Evolutionary conservation across 768 basidiomycete genomes (phyloP).

Genomic region (Leccinum pellstonianum): DNA sequence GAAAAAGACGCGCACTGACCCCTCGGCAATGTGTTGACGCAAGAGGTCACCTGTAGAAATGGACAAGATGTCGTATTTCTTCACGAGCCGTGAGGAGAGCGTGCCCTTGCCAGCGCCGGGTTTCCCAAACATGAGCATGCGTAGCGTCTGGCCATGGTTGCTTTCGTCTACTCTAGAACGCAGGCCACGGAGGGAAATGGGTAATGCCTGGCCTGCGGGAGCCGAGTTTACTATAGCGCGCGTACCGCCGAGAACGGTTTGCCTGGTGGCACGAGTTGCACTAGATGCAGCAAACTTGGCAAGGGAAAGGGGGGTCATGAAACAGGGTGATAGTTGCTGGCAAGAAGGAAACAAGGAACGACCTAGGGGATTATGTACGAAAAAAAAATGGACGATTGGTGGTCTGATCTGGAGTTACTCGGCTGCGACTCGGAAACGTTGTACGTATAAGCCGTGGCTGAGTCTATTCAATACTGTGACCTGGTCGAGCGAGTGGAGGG

Average conservation of each 20-base stretch:
- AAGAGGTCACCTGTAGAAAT: slow-evolving; percentile 85
- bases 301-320: slow-evolving; percentile 21
- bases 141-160: slow-evolving; percentile 30
- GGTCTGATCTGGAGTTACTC: slow-evolving; percentile 4
- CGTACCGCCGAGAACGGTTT: slow-evolving; percentile 15
- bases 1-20: slow-evolving; percentile 14
- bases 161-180: slow-evolving; percentile 30
- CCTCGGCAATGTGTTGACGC: slow-evolving; percentile 76
- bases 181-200: slow-evolving; percentile 49
- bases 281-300: slow-evolving; percentile 11
- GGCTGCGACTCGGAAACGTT: slow-evolving; percentile 2
- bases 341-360: neutral
- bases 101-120: slow-evolving; percentile 85
- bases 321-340: neutral
- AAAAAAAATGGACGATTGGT: neutral
- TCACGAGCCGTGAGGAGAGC: slow-evolving; percentile 67
- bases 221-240: slow-evolving; percentile 33
- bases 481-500: neutral
- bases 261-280: slow-evolving; percentile 10
- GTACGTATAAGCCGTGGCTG: neutral
- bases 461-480: neutral
- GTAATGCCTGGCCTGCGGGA: slow-evolving; percentile 41
- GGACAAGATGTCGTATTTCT: slow-evolving; percentile 76
- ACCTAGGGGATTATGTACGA: slow-evolving; percentile 21
- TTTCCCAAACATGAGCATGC: slow-evolving; percentile 60